These are phyloP conservation scores for Herpotrichia juniperi DNA, from an alignment of 2,329 filamentous ascomycete species.

Conservation along the genomic window DNA sequence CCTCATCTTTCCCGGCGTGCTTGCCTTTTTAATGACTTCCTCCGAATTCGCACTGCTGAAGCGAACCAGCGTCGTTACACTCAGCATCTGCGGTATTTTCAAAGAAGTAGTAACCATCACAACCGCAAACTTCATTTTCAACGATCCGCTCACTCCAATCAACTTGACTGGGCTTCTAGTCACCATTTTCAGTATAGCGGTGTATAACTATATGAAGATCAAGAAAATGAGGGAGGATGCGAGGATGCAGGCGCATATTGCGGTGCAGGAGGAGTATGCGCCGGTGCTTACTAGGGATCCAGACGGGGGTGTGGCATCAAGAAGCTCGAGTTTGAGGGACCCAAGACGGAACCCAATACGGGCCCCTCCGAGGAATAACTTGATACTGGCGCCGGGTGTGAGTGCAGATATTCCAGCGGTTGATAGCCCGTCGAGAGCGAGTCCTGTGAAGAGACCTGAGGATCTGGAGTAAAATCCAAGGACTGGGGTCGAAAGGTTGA, in stretches of 20 bases:
- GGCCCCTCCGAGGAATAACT: conserved; percentile 42
- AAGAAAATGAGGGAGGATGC: conserved; percentile 84
- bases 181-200: conserved; percentile 83
- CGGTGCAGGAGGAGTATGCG: conserved; percentile 46
- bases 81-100: conserved; percentile 97
- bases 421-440: conserved; percentile 39
- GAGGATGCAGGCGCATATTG: conserved; percentile 52
- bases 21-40: conserved; percentile 96
- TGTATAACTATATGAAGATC: conserved; percentile 96
- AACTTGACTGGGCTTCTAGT: conserved; percentile 88
- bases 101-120: conserved; percentile 98
- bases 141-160: conserved; percentile 84
- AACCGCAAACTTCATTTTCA: conserved; percentile 84
- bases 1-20: conserved; percentile 84
- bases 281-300: conserved; percentile 41
- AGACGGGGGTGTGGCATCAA: conserved; percentile 22
- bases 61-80: conserved; percentile 92
- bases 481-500: too few species aligned
- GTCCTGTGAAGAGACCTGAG: conserved; percentile 54
- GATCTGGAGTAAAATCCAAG: conserved; percentile 49
- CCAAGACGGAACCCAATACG: conserved; percentile 45
- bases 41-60: conserved; percentile 95
- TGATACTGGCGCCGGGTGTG: conserved; percentile 42
- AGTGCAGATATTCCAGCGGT: conserved; percentile 17
- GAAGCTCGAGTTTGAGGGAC: conserved; percentile 33